phyloP scores from a whole-genome alignment of 139 green algal genomes.

The Haematococcus lacustris region DNA sequence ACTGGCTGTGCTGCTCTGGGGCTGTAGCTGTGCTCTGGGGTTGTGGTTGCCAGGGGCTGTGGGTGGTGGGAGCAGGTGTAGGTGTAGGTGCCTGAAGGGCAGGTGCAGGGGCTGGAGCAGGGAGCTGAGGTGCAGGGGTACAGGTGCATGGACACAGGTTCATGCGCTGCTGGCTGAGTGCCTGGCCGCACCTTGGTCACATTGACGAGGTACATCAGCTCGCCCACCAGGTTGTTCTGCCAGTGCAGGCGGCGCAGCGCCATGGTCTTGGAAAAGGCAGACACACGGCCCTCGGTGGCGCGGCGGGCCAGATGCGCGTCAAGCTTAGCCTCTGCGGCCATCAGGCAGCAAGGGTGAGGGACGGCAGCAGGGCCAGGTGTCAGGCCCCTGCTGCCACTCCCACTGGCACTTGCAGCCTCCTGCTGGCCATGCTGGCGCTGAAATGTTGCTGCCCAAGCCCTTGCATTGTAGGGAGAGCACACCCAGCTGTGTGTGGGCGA shows the following conservation, averaged over 20 bases:
- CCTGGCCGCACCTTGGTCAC: conserved; percentile 30
- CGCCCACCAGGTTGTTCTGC: conserved; percentile 39
- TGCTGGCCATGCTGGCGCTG: too few species aligned
- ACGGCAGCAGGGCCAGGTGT: too few species aligned
- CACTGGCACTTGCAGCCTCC: too few species aligned
- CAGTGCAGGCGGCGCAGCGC: conserved; percentile 54
- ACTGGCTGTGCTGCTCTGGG: neutral
- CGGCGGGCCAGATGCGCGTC: too few species aligned
- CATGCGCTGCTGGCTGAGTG: neutral
- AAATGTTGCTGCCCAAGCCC: too few species aligned
- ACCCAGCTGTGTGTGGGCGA: too few species aligned
- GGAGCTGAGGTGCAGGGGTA: neutral
- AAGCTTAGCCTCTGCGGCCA: too few species aligned
- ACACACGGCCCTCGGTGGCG: too few species aligned
- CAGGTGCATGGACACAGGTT: too few species aligned
- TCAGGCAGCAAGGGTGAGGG: too few species aligned
- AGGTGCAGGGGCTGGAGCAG: neutral
- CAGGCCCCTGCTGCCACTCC: too few species aligned
- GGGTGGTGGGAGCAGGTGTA: neutral
- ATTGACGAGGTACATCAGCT: conserved; percentile 46
- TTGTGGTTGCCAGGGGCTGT: neutral
- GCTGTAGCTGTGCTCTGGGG: neutral
- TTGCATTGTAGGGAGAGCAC: too few species aligned
- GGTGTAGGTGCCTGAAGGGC: neutral
- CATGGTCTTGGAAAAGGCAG: conserved; percentile 41